Percentiles rank a stretch among this genome's conserved stretches.
Conservation (phyloP, 2,329 filamentous ascomycete species). For the Pseudocercospora cruenta region DNA sequence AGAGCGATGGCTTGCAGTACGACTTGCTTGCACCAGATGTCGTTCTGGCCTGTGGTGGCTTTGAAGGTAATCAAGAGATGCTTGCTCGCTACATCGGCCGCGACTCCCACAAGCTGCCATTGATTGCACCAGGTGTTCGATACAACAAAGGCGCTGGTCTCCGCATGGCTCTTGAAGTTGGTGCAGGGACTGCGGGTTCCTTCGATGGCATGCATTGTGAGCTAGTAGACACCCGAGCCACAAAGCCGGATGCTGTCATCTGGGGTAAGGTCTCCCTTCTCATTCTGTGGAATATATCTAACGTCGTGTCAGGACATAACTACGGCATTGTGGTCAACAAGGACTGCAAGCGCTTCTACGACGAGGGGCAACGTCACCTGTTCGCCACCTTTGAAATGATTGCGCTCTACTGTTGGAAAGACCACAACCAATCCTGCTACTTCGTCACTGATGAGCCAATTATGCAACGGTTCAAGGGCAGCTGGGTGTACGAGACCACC, state of each 20-base stretch:
- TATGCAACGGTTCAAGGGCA: conserved; percentile 47
- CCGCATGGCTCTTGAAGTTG: conserved; percentile 48
- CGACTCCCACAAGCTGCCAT: conserved; percentile 44
- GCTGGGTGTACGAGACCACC: conserved; percentile 50
- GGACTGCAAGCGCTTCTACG: conserved; percentile 72
- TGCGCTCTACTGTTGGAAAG: conserved; percentile 45
- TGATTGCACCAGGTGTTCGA: conserved; percentile 47
- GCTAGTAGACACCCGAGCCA: conserved; percentile 47
- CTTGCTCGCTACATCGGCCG: conserved; percentile 45
- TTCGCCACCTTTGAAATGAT: conserved; percentile 52
- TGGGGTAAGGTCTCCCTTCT: conserved; percentile 33
- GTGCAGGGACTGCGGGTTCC: conserved; percentile 45
- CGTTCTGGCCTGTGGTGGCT: conserved; percentile 47
- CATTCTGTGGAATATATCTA: conserved; percentile 4
- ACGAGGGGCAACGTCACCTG: conserved; percentile 83
- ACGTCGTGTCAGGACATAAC: conserved; percentile 38
- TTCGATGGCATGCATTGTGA: conserved; percentile 51
- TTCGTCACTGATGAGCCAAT: conserved; percentile 48
- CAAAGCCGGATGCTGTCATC: conserved; percentile 47
- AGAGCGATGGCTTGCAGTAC: conserved; percentile 42
- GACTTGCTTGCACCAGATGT: conserved; percentile 42
- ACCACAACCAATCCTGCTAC: conserved; percentile 47
- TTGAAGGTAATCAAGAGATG: conserved; percentile 49
- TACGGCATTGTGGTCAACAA: conserved; percentile 51
- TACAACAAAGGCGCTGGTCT: conserved; percentile 47